Base-by-base conservation (phyloP, 139 green algal genomes). In the Eudorina sp. region DNA sequence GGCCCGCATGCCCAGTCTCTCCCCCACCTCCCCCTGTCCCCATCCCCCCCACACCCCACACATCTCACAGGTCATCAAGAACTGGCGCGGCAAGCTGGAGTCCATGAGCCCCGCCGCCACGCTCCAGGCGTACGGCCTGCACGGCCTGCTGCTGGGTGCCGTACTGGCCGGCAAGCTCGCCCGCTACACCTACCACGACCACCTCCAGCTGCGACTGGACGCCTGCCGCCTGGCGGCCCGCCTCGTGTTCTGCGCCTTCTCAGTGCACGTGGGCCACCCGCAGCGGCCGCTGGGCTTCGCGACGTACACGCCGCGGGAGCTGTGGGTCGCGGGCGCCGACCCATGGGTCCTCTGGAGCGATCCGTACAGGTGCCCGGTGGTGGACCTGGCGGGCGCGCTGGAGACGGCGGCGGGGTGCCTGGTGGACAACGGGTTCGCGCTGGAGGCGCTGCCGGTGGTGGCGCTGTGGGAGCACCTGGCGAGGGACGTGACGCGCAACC, bases 101-200 rank as follows among this genome's bases (percentile, higher is more conserved):
- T 11, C 41, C 25, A 48, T 85, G 48, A 69, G 14, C 43, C 69
- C 83, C 55, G 68, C 75, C 27, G 48, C 91, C 66, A 75, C 93
- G 43, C 74, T 95, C 19, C 64, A 88, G 74, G 31, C 21, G 7
- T 95, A 94, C 46, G 92, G 93, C 5, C 68, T 93, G 78, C 92
- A 94, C 70, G 91, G 92, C 31, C 79, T 95, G 58, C 89, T 96
- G 83, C 66, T 96, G 80, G 91, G 91, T 6, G 86, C 75, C 48
- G 76, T 91, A 3, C 81, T 96, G 79, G 68, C 92, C 16, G 94
- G 94, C 53, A 96, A 96, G 89, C 91, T 96, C 21, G 85, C 89
- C 13, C 90, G 94, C 75, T 94, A 92, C 91, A 68, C 38, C 0
- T 78, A 88, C 53, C 76, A 91, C 40, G 86, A 85, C 43, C n/a